Evolutionary conservation across 2,329 filamentous ascomycete genomes (phyloP), one percentile per base, ranked within the genome.

Genomic region (Fusarium azukiicola): DNA sequence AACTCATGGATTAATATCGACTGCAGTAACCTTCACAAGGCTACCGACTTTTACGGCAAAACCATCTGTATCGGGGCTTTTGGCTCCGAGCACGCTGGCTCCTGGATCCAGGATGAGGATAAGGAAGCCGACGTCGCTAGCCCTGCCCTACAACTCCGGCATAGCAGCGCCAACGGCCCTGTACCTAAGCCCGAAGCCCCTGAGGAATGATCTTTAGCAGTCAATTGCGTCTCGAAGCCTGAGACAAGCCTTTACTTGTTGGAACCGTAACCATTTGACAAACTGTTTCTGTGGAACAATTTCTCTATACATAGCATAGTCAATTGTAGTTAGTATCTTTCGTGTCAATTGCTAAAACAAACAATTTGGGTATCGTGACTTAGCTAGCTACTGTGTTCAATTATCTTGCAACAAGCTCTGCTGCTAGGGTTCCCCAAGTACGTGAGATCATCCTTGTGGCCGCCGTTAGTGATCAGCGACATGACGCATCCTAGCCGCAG

Each of bases 1-100:
- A 67, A 67, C 23, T 67, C 64, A 14, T 67, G 46, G 64, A 50
- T 67, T 10, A 50, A 50, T 13, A 4, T 17, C 44, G 64, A 67
- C 64, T 67, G 46, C 64, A 67, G 19, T 14, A 50, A 67, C 46
- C 64, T 67, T 14, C 32, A 67, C 44, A 67, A 49, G 27, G 64
- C 64, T 10, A 67, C 64, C 36, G 64, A 67, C 46, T 50, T 67
- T n/a, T 67, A 67, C 44, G 64, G 64, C 64, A 67, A 67, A 17
- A 14, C 64, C 5, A 50, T 67, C 64, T 67, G 32, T 23, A 50
- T 67, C 12, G 63, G 63, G 27, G 5, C 63, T 10, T 67, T 50
- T 67, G 63, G 63, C 44, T 63, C 58, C 21, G 23, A 63, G 36
- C 38, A 44, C 38, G 38, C 58, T 27, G 38, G 58, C 36, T 63